Evolutionary conservation across 2,329 filamentous ascomycete genomes (phyloP), one percentile per base, ranked within the genome.

Genomic region (Aspergillus alliaceus): DNA sequence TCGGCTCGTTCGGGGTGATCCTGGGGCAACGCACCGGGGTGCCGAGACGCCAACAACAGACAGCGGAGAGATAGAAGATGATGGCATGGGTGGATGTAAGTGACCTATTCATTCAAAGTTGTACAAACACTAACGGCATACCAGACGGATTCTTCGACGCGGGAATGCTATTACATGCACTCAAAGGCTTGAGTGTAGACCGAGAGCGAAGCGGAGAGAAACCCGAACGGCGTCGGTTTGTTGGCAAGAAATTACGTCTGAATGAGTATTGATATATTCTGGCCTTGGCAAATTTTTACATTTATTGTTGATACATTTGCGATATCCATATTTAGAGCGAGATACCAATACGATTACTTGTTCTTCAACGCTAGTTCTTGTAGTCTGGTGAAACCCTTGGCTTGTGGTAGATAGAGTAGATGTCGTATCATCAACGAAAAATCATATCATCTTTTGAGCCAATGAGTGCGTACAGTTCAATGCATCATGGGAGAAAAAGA

Each of bases 141-240:
- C 25, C 70, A 96, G 93, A 97, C 80, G 93, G 93, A 31, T 97
- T 98, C 81, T 98, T 98, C 77, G 93, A 98, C 72, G 92, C 93
- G 0, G 93, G 93, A 14, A 96, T 97, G 91, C 84, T 97, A 5
- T 81, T 95, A 24, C 90, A 96, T 72, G 91, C 92, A 1, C 85
- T 96, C 57, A 93, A 93, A 71, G 88, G 88, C 2, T 60, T 73
- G 31, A 62, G 60, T 42, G 69, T 68, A 24, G 67, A 74, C 44
- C 68, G 69, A 47, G 74, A 75, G 48, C 71, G 72, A 56, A 62
- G 63, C 20, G 51, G 59, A 35, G 72, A 78, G 18, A 74, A 75
- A 54, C 67, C 74, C 8, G 69, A 66, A 37, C 71, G 70, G 52
- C 71, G 73, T 56, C 70, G 71, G 52, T 72, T 78, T 54, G 75